Evolutionary conservation across 768 basidiomycete genomes (phyloP).

Genomic region (Mycena leptocephala): DNA sequence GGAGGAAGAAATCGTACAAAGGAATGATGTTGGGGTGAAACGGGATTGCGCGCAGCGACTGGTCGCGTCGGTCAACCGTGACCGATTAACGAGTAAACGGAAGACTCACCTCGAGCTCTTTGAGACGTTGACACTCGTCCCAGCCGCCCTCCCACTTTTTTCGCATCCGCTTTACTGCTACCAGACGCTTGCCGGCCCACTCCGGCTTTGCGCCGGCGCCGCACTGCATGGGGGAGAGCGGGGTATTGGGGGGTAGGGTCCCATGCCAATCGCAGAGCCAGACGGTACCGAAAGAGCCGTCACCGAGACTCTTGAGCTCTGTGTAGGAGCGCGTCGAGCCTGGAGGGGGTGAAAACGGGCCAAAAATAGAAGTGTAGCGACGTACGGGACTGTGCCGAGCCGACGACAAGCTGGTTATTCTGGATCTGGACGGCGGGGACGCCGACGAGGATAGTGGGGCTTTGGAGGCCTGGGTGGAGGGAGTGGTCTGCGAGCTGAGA

Average conservation of each 20-base stretch:
- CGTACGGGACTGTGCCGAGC: slow-evolving; percentile 80
- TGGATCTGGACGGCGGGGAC: slow-evolving; percentile 86
- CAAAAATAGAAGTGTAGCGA: slow-evolving; percentile 39
- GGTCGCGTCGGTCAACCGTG: slow-evolving; percentile 38
- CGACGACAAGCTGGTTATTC: slow-evolving; percentile 80
- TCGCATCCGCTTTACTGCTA: slow-evolving; percentile 99
- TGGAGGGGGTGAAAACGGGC: slow-evolving; percentile 49
- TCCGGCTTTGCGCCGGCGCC: slow-evolving; percentile 93
- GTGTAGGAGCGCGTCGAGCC: slow-evolving; percentile 93
- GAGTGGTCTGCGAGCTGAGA: slow-evolving; percentile 42
- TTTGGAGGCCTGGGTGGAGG: slow-evolving; percentile 56
- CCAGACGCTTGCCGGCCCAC: slow-evolving; percentile 94
- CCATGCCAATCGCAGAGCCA: slow-evolving; percentile 99
- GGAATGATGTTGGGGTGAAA: slow-evolving; percentile 98
- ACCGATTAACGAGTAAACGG: slow-evolving; percentile 10
- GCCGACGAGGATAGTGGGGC: slow-evolving; percentile 76
- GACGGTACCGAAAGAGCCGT: slow-evolving; percentile 98
- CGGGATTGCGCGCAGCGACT: slow-evolving; percentile 96
- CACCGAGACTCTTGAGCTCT: slow-evolving; percentile 96
- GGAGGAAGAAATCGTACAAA: slow-evolving; percentile 98
- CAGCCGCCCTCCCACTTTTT: slow-evolving; percentile 98
- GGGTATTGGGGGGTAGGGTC: slow-evolving; percentile 91
- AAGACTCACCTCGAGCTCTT: slow-evolving; percentile 91
- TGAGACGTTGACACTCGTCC: slow-evolving; percentile 96
- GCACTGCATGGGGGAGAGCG: slow-evolving; percentile 95